A percentile compares a stretch with the other conserved stretches of the same genome.
phyloP scores from a whole-genome alignment of 495 filamentous ascomycete genomes.

The Neurospora sp. region DNA sequence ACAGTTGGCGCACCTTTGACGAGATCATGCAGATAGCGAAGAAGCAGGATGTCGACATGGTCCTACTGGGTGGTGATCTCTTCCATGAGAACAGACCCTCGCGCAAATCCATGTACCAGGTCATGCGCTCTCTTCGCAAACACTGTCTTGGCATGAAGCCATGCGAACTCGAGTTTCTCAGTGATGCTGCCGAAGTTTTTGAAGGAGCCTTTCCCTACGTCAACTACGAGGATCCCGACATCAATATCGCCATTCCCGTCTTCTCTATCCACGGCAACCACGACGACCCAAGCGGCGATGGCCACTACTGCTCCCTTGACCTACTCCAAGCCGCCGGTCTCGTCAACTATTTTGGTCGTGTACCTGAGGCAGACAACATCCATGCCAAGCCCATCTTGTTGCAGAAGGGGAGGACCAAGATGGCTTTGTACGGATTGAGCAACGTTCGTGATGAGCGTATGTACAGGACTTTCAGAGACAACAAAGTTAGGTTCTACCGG shows the following conservation, averaged over 20 bases:
- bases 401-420: constrained; percentile 88
- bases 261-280: constrained; percentile 99
- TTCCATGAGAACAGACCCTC: constrained; percentile 99
- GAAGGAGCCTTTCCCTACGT: constrained; percentile 78
- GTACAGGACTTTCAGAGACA: constrained; percentile 85
- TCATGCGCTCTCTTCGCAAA: constrained; percentile 85
- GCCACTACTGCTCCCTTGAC: constrained; percentile 81
- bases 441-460: constrained; percentile 95
- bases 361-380: constrained; percentile 85
- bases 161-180: constrained; percentile 90
- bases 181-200: constrained; percentile 83
- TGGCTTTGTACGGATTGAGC: constrained; percentile 91
- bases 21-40: constrained; percentile 89
- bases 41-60: constrained; percentile 88
- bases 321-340: constrained; percentile 83
- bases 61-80: constrained; percentile 84
- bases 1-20: constrained; percentile 94
- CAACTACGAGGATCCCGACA: constrained; percentile 96
- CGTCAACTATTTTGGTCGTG: constrained; percentile 92
- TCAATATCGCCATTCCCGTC: constrained; percentile 94
- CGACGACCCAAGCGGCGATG: constrained; percentile 92
- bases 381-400: constrained; percentile 81
- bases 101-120: constrained; percentile 92
- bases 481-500: constrained; percentile 86
- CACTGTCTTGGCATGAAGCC: constrained; percentile 93